Percentiles rank a stretch among this genome's conserved stretches.
Conservation (phyloP, 192 early-diverging fungal genomes). For the Gonapodya sp. region DNA sequence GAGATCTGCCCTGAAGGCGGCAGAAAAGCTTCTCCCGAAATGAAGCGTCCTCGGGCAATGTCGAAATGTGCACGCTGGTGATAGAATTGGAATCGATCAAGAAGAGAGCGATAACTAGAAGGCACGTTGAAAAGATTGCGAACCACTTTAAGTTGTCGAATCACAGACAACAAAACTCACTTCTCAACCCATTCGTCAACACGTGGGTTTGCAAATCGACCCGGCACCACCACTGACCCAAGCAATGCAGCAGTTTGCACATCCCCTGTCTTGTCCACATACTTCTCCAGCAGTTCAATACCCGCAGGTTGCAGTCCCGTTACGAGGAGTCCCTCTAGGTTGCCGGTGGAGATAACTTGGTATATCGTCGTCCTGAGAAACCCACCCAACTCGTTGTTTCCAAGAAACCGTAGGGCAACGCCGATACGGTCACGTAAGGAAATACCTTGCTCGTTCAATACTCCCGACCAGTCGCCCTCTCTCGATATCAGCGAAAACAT, state of each 20-base stretch:
- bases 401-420: conserved; percentile 75
- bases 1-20: neutral
- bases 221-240: conserved; percentile 49
- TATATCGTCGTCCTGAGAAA: conserved; percentile 51
- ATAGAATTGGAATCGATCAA: conserved; percentile 84
- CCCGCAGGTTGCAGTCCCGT: conserved; percentile 65
- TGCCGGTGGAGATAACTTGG: conserved; percentile 47
- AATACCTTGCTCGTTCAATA: conserved; percentile 61
- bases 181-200: conserved; percentile 64
- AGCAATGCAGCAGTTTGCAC: conserved; percentile 79
- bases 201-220: conserved; percentile 43
- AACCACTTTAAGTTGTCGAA: neutral
- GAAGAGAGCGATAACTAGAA: conserved; percentile 63
- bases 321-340: conserved; percentile 71
- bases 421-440: conserved; percentile 69
- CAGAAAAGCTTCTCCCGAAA: neutral
- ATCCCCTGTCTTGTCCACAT: conserved; percentile 78
- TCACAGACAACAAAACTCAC: conserved; percentile 27
- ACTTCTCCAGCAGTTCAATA: conserved; percentile 63
- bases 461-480: conserved; percentile 65
- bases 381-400: conserved; percentile 61
- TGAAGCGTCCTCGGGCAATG: conserved; percentile 55
- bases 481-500: conserved; percentile 83
- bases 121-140: conserved; percentile 10
- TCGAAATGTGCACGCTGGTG: conserved; percentile 82